phyloP scores from a whole-genome alignment of 768 basidiomycete species.

The Lactarius evosmus region DNA sequence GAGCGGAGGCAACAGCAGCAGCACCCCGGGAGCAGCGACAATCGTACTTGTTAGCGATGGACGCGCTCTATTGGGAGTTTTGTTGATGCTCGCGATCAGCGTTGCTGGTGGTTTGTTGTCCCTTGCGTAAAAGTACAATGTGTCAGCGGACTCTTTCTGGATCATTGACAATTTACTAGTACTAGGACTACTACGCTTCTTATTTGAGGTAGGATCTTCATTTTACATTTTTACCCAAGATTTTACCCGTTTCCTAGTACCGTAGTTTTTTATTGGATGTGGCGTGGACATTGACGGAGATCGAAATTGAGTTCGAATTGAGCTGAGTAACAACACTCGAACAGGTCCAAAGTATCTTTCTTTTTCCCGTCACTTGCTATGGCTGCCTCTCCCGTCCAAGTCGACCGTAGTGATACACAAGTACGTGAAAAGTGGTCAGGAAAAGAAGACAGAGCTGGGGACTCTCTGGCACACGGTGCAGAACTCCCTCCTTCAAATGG shows the following conservation, averaged over 20 bases:
- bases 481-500: constrained; percentile 27
- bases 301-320: constrained; percentile 24
- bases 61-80: constrained; percentile 40
- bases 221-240: constrained; percentile 2
- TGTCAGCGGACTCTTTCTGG: constrained; percentile 7
- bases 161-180: constrained; percentile 9
- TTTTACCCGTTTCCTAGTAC: neutral
- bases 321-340: neutral
- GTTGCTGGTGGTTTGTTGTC: constrained; percentile 46
- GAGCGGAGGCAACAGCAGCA: constrained; percentile 34
- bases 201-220: neutral
- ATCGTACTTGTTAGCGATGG: constrained; percentile 31
- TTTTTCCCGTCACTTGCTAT: constrained; percentile 24
- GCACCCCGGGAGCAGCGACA: constrained; percentile 32
- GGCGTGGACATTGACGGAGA: constrained; percentile 28
- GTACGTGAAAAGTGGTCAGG: constrained; percentile 28
- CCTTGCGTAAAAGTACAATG: constrained; percentile 34
- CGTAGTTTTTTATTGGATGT: constrained; percentile 14
- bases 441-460: constrained; percentile 27
- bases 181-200: constrained; percentile 3
- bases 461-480: constrained; percentile 27
- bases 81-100: constrained; percentile 36
- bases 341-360: constrained; percentile 6
- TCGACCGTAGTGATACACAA: constrained; percentile 25
- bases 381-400: constrained; percentile 30